Evolutionary conservation across 163 green algal genomes (phyloP).

Genomic region (Picocystis sp.): DNA sequence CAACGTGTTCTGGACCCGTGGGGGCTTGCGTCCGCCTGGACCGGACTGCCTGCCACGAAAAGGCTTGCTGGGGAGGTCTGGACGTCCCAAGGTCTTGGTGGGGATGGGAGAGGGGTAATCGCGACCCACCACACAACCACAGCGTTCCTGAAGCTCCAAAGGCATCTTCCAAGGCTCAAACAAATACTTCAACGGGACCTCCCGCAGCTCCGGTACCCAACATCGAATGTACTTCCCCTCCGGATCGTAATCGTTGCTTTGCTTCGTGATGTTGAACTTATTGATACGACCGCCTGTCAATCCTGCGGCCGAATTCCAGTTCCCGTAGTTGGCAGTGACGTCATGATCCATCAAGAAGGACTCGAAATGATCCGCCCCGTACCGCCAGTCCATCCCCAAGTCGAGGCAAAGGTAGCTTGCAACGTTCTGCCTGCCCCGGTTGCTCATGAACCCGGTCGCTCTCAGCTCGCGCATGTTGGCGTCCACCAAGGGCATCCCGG

Average conservation of each 20-base stretch:
- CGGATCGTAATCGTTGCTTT: slow-evolving; percentile 42
- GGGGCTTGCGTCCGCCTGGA: too few species aligned
- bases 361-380: slow-evolving; percentile 63
- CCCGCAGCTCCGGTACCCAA: slow-evolving; percentile 34
- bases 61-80: too few species aligned
- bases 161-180: slow-evolving; percentile 33
- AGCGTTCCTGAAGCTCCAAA: slow-evolving; percentile 7
- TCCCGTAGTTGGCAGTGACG: slow-evolving; percentile 35
- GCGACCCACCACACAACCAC: too few species aligned
- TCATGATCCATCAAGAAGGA: slow-evolving; percentile 68
- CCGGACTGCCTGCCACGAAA: too few species aligned
- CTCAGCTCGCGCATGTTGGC: slow-evolving; percentile 92
- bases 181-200: slow-evolving; percentile 19
- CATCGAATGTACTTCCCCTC: slow-evolving; percentile 24
- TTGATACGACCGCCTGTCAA: slow-evolving; percentile 74
- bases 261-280: slow-evolving; percentile 96
- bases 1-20: too few species aligned
- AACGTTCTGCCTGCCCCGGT: slow-evolving; percentile 87
- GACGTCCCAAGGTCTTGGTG: too few species aligned
- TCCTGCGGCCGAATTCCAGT: slow-evolving; percentile 27
- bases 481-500: slow-evolving; percentile 82
- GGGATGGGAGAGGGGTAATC: too few species aligned
- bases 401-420: slow-evolving; percentile 72
- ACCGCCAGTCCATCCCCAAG: slow-evolving; percentile 78
- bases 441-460: slow-evolving; percentile 88